A percentile compares a stretch with the other conserved stretches of the same genome.
Evolutionary conservation across 805 yeast genomes (phyloP).

Genomic region (Spathaspora passalidarum): DNA sequence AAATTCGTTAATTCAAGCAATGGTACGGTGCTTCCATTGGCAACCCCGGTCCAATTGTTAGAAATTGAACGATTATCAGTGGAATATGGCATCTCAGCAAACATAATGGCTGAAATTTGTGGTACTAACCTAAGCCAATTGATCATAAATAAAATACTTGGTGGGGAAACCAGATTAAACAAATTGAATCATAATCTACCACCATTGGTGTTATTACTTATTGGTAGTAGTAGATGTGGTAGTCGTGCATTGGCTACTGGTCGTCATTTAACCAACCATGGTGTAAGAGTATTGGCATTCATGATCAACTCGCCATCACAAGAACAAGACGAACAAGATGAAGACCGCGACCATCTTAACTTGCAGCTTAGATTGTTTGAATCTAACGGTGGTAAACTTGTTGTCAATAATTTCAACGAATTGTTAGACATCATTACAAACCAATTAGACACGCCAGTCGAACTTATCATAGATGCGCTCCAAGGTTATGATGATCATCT

Average conservation of each 20-base stretch:
- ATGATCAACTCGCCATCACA: slow-evolving; percentile 18
- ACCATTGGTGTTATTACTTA: slow-evolving; percentile 68
- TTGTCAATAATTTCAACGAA: slow-evolving; percentile 30
- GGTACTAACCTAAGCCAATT: slow-evolving; percentile 63
- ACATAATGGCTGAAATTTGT: slow-evolving; percentile 58
- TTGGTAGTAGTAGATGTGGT: slow-evolving; percentile 76
- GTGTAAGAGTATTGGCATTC: slow-evolving; percentile 62
- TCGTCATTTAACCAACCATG: slow-evolving; percentile 72
- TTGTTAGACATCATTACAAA: slow-evolving; percentile 35
- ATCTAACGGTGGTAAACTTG: slow-evolving; percentile 64
- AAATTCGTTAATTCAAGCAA: slow-evolving; percentile 18
- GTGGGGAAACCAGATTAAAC: slow-evolving; percentile 63
- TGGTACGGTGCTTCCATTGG: slow-evolving; percentile 47
- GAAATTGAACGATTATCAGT: slow-evolving; percentile 65
- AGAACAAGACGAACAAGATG: slow-evolving; percentile 36
- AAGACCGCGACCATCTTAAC: slow-evolving; percentile 28
- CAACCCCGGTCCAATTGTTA: slow-evolving; percentile 74
- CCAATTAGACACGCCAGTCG: slow-evolving; percentile 69
- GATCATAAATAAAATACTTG: slow-evolving; percentile 54
- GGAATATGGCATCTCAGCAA: slow-evolving; percentile 51
- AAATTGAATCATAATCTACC: slow-evolving; percentile 71
- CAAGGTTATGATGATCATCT: slow-evolving; percentile 78
- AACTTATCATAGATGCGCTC: slow-evolving; percentile 75
- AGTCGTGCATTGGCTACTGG: slow-evolving; percentile 75
- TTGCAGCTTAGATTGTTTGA: slow-evolving; percentile 56